These are phyloP conservation scores for Lactarius deliciosus DNA, from an alignment of 768 basidiomycete genomes.

Conservation along the genomic window DNA sequence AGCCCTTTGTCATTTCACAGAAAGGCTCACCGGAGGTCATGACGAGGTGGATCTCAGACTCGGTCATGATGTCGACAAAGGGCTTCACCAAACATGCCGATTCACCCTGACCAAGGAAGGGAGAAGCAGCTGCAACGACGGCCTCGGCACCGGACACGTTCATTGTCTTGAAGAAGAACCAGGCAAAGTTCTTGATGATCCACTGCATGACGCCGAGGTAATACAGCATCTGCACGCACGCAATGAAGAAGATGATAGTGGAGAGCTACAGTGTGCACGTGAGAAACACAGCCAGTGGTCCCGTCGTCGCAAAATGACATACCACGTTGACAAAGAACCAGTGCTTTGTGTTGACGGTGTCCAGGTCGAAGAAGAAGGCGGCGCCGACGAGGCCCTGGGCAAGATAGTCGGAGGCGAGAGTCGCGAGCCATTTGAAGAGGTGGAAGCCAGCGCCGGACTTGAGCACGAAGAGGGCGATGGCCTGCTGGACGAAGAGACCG, in stretches of 20 bases:
- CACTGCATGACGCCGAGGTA: slow-evolving; percentile 93
- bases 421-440: slow-evolving; percentile 82
- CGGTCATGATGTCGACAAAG: slow-evolving; percentile 82
- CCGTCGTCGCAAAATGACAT: slow-evolving; percentile 31
- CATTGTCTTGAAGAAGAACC: slow-evolving; percentile 92
- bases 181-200: slow-evolving; percentile 86
- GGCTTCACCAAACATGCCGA: slow-evolving; percentile 83
- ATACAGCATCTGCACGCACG: slow-evolving; percentile 89
- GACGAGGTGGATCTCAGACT: slow-evolving; percentile 79
- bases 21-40: slow-evolving; percentile 73
- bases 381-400: slow-evolving; percentile 66
- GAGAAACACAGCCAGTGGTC: background rate
- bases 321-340: slow-evolving; percentile 88
- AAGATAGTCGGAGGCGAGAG: slow-evolving; percentile 78
- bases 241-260: slow-evolving; percentile 92
- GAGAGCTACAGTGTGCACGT: slow-evolving; percentile 45
- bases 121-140: slow-evolving; percentile 87
- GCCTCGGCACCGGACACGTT: slow-evolving; percentile 94
- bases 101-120: slow-evolving; percentile 93
- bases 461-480: slow-evolving; percentile 84
- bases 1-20: background rate
- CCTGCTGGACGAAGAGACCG: slow-evolving; percentile 83
- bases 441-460: slow-evolving; percentile 80
- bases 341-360: slow-evolving; percentile 55
- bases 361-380: slow-evolving; percentile 76